These are phyloP conservation scores for Pelargonium citronellum DNA, from an alignment of 441 rosid species.

Conservation along the genomic window DNA sequence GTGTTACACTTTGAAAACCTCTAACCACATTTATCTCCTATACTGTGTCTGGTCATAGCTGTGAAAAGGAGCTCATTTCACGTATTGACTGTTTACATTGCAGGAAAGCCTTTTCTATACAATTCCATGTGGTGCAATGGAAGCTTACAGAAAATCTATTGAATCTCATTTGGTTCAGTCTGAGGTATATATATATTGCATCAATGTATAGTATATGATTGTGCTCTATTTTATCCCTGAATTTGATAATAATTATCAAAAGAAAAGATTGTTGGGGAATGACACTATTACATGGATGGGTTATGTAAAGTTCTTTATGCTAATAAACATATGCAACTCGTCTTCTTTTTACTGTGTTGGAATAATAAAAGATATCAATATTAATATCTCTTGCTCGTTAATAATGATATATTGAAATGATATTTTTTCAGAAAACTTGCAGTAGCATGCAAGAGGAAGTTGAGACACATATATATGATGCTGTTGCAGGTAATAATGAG, in stretches of 20 bases:
- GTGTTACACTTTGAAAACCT: not conserved
- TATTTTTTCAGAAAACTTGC: slow-evolving; percentile 56
- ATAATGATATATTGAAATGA: slow-evolving; percentile 11
- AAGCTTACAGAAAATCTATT: slow-evolving; percentile 66
- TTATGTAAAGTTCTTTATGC: not conserved
- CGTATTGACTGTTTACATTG: slow-evolving; percentile 23
- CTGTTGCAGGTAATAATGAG: slow-evolving; percentile 56
- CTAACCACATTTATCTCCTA: not conserved
- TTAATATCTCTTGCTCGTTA: slow-evolving; percentile 3
- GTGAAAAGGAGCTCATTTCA: not conserved
- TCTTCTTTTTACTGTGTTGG: too few species aligned
- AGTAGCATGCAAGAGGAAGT: slow-evolving; percentile 79
- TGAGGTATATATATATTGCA: slow-evolving; percentile 50
- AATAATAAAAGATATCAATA: not conserved
- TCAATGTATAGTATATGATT: slow-evolving; percentile 17
- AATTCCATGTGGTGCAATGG: slow-evolving; percentile 83
- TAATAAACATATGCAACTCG: not conserved
- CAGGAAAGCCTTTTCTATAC: slow-evolving; percentile 98
- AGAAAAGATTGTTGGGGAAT: not conserved
- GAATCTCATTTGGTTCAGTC: slow-evolving; percentile 60
- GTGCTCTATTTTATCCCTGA: slow-evolving; percentile 11
- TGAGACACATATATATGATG: slow-evolving; percentile 68
- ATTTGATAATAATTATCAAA: not conserved
- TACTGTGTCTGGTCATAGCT: not conserved
- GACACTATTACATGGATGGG: not conserved